Percentiles rank a stretch among this genome's conserved stretches.
phyloP scores from a whole-genome alignment of 2,329 filamentous ascomycete genomes.

The Cercospora berteroae region DNA sequence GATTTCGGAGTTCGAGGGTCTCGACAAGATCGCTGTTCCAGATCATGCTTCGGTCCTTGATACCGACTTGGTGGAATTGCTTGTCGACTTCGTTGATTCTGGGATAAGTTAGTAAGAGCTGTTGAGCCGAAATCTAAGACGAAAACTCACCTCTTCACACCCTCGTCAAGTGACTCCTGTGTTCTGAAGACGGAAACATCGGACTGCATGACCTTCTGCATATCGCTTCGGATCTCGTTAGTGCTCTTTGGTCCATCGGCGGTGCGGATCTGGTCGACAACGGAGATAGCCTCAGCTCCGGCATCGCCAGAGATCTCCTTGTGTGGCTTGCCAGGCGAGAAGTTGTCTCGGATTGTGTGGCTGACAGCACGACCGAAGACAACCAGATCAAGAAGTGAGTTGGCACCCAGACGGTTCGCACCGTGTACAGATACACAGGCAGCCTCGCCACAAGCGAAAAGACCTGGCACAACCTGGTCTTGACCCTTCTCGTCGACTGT shows the following conservation, averaged over 20 bases:
- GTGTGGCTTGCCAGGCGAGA: conserved; percentile 76
- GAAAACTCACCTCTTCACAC: conserved; percentile 64
- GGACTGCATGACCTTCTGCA: conserved; percentile 98
- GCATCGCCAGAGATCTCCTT: conserved; percentile 80
- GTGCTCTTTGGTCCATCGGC: conserved; percentile 83
- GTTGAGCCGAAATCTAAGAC: background rate
- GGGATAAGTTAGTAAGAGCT: conserved; percentile 20
- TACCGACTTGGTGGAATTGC: conserved; percentile 78
- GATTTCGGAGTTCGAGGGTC: conserved; percentile 90
- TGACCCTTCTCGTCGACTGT: conserved; percentile 82
- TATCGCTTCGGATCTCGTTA: conserved; percentile 80
- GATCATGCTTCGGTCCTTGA: conserved; percentile 99
- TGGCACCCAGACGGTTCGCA: conserved; percentile 95
- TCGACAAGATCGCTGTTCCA: conserved; percentile 98
- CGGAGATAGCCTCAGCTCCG: conserved; percentile 80
- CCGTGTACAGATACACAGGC: conserved; percentile 98
- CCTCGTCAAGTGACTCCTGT: conserved; percentile 88
- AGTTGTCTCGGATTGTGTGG: conserved; percentile 94
- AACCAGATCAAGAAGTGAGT: conserved; percentile 94
- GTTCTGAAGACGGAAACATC: conserved; percentile 97
- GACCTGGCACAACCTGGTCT: conserved; percentile 88
- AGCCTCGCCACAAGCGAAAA: conserved; percentile 95
- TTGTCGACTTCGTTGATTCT: conserved; percentile 78
- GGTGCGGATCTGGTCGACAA: conserved; percentile 81
- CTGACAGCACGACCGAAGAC: conserved; percentile 97